phyloP scores from a whole-genome alignment of 2,329 filamentous ascomycete species.

The Keithomyces neogunnii region DNA sequence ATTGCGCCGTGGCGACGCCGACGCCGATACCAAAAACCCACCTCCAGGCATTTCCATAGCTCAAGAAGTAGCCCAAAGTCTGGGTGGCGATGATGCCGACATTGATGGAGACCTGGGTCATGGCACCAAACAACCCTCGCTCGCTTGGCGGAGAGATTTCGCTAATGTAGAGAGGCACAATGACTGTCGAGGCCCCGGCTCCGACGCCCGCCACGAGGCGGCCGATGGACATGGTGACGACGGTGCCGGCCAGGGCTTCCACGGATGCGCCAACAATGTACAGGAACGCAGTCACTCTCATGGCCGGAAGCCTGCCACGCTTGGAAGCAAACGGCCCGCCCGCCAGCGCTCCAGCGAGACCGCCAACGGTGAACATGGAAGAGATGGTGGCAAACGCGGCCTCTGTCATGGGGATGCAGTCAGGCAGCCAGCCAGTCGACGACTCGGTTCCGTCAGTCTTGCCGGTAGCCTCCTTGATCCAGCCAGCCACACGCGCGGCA shows the following conservation, averaged over 20 bases:
- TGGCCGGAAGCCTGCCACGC: slow-evolving; percentile 65
- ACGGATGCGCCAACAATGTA: slow-evolving; percentile 69
- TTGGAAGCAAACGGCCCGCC: slow-evolving; percentile 72
- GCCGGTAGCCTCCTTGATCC: slow-evolving; percentile 17
- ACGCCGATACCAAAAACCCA: slow-evolving; percentile 71
- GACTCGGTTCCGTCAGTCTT: slow-evolving; percentile 13
- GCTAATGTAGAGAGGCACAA: slow-evolving; percentile 89
- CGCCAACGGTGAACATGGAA: slow-evolving; percentile 86
- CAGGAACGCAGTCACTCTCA: slow-evolving; percentile 69
- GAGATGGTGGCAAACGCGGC: slow-evolving; percentile 78
- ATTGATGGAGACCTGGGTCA: slow-evolving; percentile 93
- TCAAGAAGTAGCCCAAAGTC: slow-evolving; percentile 78
- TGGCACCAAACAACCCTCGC: slow-evolving; percentile 70
- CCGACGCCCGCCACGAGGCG: slow-evolving; percentile 75
- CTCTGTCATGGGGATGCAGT: slow-evolving; percentile 84
- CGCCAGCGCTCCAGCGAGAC: slow-evolving; percentile 71
- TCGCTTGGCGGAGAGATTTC: slow-evolving; percentile 72
- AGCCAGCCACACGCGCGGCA: slow-evolving; percentile 16
- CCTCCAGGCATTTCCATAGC: slow-evolving; percentile 71
- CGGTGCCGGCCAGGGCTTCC: slow-evolving; percentile 62
- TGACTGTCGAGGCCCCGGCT: slow-evolving; percentile 82
- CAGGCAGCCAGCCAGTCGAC: slow-evolving; percentile 38
- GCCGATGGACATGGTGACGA: slow-evolving; percentile 62
- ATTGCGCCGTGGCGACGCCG: slow-evolving; percentile 58
- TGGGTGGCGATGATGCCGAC: slow-evolving; percentile 81